These are phyloP conservation scores for Nematocida sp. DNA, from an alignment of 371 early-diverging fungal genomes.

Conservation along the genomic window DNA sequence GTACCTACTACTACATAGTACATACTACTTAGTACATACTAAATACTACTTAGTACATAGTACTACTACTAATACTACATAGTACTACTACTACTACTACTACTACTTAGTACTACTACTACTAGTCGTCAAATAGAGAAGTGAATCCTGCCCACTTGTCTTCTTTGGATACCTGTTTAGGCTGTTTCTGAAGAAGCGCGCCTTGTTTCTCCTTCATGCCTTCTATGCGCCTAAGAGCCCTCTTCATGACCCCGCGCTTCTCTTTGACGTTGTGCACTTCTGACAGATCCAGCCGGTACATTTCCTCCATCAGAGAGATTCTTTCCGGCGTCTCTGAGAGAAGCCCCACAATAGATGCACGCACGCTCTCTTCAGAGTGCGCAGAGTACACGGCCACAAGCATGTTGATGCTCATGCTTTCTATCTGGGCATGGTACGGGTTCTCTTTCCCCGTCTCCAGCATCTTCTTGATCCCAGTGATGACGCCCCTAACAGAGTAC, in stretches of 20 bases:
- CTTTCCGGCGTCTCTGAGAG: slow-evolving; percentile 29
- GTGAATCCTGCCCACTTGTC: slow-evolving; percentile 24
- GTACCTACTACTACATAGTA: no score
- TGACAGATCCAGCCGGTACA: slow-evolving; percentile 12
- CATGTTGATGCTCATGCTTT: slow-evolving; percentile 11
- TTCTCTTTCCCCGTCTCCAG: neutral
- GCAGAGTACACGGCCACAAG: slow-evolving; percentile 15
- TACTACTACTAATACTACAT: no score
- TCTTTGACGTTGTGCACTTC: slow-evolving; percentile 35
- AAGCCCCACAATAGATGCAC: slow-evolving; percentile 34
- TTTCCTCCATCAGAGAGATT: neutral
- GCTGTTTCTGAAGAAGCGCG: slow-evolving; percentile 12
- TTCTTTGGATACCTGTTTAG: neutral
- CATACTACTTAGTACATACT: no score
- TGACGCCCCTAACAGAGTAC: slow-evolving; percentile 10
- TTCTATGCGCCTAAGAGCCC: slow-evolving; percentile 29
- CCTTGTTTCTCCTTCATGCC: slow-evolving; percentile 44
- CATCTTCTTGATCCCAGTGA: slow-evolving; percentile 26
- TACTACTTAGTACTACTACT: no score
- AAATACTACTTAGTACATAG: no score
- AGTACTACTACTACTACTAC: no score
- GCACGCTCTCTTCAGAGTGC: slow-evolving; percentile 35
- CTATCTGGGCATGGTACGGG: slow-evolving; percentile 4
- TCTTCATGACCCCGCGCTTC: slow-evolving; percentile 36
- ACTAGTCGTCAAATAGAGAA: no score